Conservation (phyloP, 2,329 filamentous ascomycete species). For the Periglandula ipomoeae region DNA sequence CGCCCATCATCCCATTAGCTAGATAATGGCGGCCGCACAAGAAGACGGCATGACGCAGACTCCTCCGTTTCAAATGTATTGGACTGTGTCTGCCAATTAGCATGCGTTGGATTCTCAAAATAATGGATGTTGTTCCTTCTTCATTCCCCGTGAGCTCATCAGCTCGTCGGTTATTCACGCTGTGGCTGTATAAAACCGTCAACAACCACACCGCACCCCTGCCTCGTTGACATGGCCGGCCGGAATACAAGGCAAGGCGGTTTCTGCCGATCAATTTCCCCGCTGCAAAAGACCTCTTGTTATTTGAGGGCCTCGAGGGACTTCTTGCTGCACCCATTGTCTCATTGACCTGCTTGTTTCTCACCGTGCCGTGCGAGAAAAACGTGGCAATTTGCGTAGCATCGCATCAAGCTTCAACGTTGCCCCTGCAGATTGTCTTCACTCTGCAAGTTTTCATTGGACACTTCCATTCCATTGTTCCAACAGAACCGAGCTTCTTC, state of each 20-base stretch:
- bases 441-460: neutral
- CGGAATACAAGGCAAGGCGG: conserved; percentile 3
- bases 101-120: no score
- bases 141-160: no score
- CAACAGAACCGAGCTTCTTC: neutral
- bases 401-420: conserved; percentile 3
- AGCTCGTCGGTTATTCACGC: no score
- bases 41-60: neutral
- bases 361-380: neutral
- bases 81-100: no score
- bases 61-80: no score
- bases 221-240: conserved; percentile 3
- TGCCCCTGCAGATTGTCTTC: neutral
- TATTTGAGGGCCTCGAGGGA: conserved; percentile 2
- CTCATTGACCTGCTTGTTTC: neutral
- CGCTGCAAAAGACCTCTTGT: neutral
- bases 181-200: neutral
- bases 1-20: neutral
- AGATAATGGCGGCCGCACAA: neutral
- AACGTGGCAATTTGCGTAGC: conserved; percentile 7
- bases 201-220: neutral
- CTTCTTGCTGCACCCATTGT: neutral
- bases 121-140: no score
- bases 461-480: neutral
- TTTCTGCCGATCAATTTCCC: neutral